Evolutionary conservation across 768 basidiomycete genomes (phyloP), one percentile per base, ranked within the genome.

Genomic region (Psilocybe azurescens): DNA sequence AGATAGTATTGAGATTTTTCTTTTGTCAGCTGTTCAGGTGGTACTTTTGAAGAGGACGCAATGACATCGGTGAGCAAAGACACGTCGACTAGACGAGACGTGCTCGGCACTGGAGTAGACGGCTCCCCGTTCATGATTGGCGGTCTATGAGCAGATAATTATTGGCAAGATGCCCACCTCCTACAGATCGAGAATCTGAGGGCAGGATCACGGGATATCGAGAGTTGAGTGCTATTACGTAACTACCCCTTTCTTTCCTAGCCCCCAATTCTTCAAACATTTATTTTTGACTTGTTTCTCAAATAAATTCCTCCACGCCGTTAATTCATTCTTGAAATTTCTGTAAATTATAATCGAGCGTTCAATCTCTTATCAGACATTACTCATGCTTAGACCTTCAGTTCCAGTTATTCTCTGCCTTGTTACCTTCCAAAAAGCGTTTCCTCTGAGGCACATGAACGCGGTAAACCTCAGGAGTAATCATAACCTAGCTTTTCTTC

Each of bases 1-100:
- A 95, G 81, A 72, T 95, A 97, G 3, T 73, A 69, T 49, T 82
- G 75, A 7, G 79, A 74, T 29, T 66, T 72, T 9, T 69, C 72
- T 46, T 68, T 74, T 48, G 60, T 65, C 33, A 77, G 59, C 20
- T 69, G 67, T 49, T 71, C 69, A 32, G 69, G 53, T 13, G 69
- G 67, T 38, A 69, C 63, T 56, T 67, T 68, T 41, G 71, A 71
- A 14, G 75, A 68, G 16, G 76, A 75, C 28, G 75, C 67, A 50
- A 77, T 72, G 32, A 77, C 66, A 56, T 77, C 73, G 48, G 70
- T 69, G 24, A 77, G 70, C 30, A 65, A 57, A 9, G 75, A 70
- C n/a, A 73, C 74, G 65, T 77, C 75, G 39, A 53, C 62, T 20
- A 77, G 65, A 52, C 65, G 70, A 48, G 76, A 73, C 46, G 72